Base-by-base conservation (phyloP, 2,329 filamentous ascomycete species). In the Xylariales sp. region DNA sequence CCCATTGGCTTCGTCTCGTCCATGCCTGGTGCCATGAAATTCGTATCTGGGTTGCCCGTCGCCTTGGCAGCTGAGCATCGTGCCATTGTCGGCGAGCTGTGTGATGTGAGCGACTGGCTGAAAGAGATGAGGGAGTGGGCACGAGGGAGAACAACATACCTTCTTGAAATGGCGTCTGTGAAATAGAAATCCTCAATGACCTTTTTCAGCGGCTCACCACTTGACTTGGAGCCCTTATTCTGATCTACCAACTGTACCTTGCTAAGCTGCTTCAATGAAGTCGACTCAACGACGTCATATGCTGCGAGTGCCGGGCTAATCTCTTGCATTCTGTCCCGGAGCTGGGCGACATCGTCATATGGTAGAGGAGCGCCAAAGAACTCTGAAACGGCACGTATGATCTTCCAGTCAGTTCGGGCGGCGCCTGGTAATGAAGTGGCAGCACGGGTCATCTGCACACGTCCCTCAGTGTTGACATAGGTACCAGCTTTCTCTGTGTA, bases 401-500 rank as follows among this genome's bases (percentile, higher is more conserved):
- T 97, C 80, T 97, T 98, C 93, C 93, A 98, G 70, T 98, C 93
- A 49, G 93, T 91, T 59, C 93, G 82, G 43, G 91, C 82, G 40
- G 89, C 93, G 46, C 93, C 93, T 18, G 89, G 88, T 51, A 95
- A 75, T 33, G 86, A 86, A 27, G 89, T 94, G 21, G 93, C 93
- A 35, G 88, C 84, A 51, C 93, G 86, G 40, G 87, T 93, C 73
- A 95, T 85, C 70, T 98, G 93, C 16, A 93, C 88, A 55, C 93
- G 87, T 43, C 93, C 93, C 68, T 98, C 93, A 0, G 93, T 97
- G 79, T 97, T 98, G 69, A 98, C 80, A 60, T 95, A 98, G 32
- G 93, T 98, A 46, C 82, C 90, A 18, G 85, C 81, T 75, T 97
- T 98, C 73, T 98, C 93, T 18, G 91, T 97, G 71, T 96, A 98